A percentile compares a stretch with the other conserved stretches of the same genome.
Evolutionary conservation across 208 protist genomes (phyloP).

Genomic region (Plasmodiophora brassicae): DNA sequence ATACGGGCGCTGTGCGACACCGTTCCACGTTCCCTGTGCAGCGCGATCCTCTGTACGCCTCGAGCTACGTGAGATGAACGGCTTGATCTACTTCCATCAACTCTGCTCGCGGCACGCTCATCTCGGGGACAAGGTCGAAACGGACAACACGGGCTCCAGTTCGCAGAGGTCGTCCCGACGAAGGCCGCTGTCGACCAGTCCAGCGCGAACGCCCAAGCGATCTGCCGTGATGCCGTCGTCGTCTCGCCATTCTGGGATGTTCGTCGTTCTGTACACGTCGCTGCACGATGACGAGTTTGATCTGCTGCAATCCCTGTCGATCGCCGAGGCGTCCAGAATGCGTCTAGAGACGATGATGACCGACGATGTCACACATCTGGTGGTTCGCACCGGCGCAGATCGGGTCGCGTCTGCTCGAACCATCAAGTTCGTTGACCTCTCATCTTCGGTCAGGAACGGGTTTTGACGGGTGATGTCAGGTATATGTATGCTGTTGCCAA

Average conservation of each 20-base stretch:
- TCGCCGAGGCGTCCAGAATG: neutral
- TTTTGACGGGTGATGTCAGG: neutral
- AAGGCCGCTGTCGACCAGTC: neutral
- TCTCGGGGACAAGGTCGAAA: neutral
- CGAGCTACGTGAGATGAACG: neutral
- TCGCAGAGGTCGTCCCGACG: neutral
- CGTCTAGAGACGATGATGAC: neutral
- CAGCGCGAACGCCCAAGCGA: neutral
- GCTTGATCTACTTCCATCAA: neutral
- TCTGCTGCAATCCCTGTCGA: neutral
- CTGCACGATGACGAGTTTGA: neutral
- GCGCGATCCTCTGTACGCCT: neutral
- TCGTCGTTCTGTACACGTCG: neutral
- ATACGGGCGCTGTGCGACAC: slow-evolving; percentile 7
- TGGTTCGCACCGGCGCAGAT: neutral
- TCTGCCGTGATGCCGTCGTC: too few relatives aligned
- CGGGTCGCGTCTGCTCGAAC: neutral
- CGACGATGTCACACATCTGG: neutral
- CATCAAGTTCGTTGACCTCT: neutral
- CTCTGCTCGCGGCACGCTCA: neutral
- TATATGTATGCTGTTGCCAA: neutral
- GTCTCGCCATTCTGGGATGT: too few relatives aligned
- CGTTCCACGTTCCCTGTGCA: slow-evolving; percentile 19
- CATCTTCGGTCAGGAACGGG: neutral
- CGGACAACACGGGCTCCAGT: neutral